Conservation (phyloP, 148 eudicot species). For the Rhododendron henanense region DNA sequence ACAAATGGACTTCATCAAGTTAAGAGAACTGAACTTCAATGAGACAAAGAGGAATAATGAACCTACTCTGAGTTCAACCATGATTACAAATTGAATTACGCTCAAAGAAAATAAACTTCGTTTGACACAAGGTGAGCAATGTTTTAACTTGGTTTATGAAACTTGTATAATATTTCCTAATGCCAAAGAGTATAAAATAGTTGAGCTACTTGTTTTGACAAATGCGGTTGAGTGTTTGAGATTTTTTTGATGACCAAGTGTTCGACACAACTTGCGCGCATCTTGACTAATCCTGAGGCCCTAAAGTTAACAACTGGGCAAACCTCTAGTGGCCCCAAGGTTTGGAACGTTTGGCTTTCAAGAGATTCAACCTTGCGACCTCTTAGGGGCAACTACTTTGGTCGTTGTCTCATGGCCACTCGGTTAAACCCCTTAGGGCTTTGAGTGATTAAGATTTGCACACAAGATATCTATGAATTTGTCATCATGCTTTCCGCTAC, state of each 20-base stretch:
- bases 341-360: no score
- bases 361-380: no score
- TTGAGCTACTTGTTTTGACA: not conserved
- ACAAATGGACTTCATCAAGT: not conserved
- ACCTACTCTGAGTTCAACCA: not conserved
- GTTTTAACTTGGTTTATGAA: not conserved
- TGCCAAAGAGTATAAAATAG: not conserved
- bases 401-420: no score
- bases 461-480: not conserved
- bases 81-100: not conserved
- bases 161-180: not conserved
- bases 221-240: not conserved
- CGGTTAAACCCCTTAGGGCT: not conserved
- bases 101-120: not conserved
- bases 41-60: not conserved
- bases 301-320: no score
- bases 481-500: not conserved
- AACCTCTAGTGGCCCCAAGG: no score
- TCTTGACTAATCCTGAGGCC: no score
- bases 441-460: not conserved
- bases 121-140: not conserved
- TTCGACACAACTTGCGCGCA: no score
- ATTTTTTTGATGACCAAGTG: no score
- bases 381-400: no score
- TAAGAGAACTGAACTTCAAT: not conserved